phyloP scores from a whole-genome alignment of 2,329 filamentous ascomycete genomes.

The Diaporthe australafricana region DNA sequence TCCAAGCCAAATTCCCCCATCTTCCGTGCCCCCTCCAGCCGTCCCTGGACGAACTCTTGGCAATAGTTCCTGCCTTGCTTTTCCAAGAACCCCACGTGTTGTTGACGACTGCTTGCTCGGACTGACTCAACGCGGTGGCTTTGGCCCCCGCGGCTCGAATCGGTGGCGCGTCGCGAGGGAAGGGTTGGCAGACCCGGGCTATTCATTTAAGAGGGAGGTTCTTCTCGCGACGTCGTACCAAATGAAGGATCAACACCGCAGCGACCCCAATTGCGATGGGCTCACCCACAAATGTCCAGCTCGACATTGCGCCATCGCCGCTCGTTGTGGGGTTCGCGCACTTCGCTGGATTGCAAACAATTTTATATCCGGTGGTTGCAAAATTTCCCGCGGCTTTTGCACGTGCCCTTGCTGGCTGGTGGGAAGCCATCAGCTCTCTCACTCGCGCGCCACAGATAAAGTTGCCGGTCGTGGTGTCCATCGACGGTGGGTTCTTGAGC shows the following conservation, averaged over 20 bases:
- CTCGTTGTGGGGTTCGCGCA: background rate
- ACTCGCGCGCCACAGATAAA: background rate
- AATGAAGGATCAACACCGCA: conserved; percentile 28
- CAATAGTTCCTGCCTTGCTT: background rate
- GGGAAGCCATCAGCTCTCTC: background rate
- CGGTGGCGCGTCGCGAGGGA: background rate
- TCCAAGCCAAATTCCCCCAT: background rate
- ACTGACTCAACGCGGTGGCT: conserved; percentile 4
- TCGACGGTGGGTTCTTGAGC: background rate
- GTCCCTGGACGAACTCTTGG: background rate
- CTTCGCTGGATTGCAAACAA: background rate
- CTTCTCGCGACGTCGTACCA: conserved; percentile 4
- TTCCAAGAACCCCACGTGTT: conserved; percentile 8
- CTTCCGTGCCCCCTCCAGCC: background rate
- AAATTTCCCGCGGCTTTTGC: background rate
- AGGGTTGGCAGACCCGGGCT: background rate
- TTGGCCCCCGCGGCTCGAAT: background rate
- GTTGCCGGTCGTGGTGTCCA: background rate
- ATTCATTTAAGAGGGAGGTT: background rate
- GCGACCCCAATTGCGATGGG: conserved; percentile 17
- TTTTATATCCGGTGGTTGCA: conserved; percentile 10
- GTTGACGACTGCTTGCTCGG: background rate
- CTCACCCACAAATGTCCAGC: conserved; percentile 21
- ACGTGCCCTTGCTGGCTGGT: background rate
- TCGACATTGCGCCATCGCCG: conserved; percentile 22